Evolutionary conservation across 2,329 filamentous ascomycete genomes (phyloP).

Genomic region (Tolypocladium tropicale): DNA sequence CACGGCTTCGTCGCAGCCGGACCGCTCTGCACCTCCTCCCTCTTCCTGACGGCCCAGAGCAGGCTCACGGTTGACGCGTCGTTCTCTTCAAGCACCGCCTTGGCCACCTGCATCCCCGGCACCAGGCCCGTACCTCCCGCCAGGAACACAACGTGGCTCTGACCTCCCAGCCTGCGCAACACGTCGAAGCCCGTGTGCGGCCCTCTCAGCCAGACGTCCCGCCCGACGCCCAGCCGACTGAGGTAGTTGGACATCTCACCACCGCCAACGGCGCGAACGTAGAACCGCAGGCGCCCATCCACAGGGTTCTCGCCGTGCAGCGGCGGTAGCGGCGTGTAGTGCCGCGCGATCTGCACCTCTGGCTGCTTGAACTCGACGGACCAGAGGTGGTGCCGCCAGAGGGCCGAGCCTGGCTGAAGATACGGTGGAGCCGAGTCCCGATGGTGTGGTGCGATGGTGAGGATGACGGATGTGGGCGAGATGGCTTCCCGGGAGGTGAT

Average conservation of each 20-base stretch:
- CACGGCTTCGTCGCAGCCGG: slow-evolving; percentile 7
- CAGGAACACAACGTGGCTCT: slow-evolving; percentile 59
- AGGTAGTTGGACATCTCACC: slow-evolving; percentile 86
- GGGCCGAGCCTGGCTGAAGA: slow-evolving; percentile 11
- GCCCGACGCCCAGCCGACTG: slow-evolving; percentile 49
- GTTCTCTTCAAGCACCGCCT: slow-evolving; percentile 41
- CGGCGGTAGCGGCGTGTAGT: slow-evolving; percentile 80
- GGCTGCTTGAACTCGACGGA: slow-evolving; percentile 92
- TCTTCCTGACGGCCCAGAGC: slow-evolving; percentile 67
- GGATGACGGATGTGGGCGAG: slow-evolving; percentile 57
- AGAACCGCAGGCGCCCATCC: slow-evolving; percentile 51
- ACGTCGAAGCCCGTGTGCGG: slow-evolving; percentile 61
- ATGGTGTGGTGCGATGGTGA: slow-evolving; percentile 45
- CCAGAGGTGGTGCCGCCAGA: slow-evolving; percentile 55
- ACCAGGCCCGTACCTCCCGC: slow-evolving; percentile 91
- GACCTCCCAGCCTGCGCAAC: slow-evolving; percentile 16
- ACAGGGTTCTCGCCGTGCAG: slow-evolving; percentile 14
- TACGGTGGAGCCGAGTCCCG: slow-evolving; percentile 17
- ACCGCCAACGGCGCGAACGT: slow-evolving; percentile 66
- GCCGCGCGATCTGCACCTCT: slow-evolving; percentile 79
- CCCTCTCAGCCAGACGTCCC: slow-evolving; percentile 65
- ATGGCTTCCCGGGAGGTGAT: slow-evolving; percentile 51
- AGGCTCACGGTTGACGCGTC: slow-evolving; percentile 45
- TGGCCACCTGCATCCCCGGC: slow-evolving; percentile 72
- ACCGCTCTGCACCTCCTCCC: slow-evolving; percentile 36